Conservation (phyloP, 192 early-diverging fungal species). For the Martensiomyces pterosporus region DNA sequence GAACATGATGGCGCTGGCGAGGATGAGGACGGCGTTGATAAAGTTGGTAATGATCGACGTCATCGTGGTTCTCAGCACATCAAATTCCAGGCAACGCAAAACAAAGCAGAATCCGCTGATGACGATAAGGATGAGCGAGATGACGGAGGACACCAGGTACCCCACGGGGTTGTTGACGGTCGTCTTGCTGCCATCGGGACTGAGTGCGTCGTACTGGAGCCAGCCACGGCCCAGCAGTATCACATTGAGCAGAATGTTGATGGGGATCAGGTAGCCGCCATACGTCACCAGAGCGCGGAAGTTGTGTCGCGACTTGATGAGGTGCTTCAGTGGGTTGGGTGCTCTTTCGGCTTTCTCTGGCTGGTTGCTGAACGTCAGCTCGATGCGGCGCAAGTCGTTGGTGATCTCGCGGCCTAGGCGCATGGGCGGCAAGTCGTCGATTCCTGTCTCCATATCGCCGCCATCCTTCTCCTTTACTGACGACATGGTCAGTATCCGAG, state of each 20-base stretch:
- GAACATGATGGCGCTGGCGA: slow-evolving; percentile 45
- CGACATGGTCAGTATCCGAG: slow-evolving; percentile 21
- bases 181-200: slow-evolving; percentile 6
- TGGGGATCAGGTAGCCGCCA: slow-evolving; percentile 45
- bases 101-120: slow-evolving; percentile 44
- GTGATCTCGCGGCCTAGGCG: slow-evolving; percentile 31
- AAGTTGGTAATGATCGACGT: slow-evolving; percentile 36
- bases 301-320: slow-evolving; percentile 47
- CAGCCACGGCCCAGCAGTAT: slow-evolving; percentile 47
- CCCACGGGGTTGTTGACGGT: slow-evolving; percentile 39
- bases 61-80: slow-evolving; percentile 35
- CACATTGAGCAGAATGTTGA: slow-evolving; percentile 49
- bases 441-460: slow-evolving; percentile 18
- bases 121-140: slow-evolving; percentile 44
- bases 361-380: slow-evolving; percentile 35
- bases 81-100: slow-evolving; percentile 46
- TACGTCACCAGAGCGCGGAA: slow-evolving; percentile 47
- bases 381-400: slow-evolving; percentile 46
- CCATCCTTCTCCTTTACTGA: slow-evolving; percentile 26
- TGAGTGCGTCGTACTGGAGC: slow-evolving; percentile 21
- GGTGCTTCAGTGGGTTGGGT: slow-evolving; percentile 33
- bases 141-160: slow-evolving; percentile 33
- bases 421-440: slow-evolving; percentile 37
- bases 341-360: neutral
- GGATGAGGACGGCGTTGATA: slow-evolving; percentile 34